Conservation (phyloP, 192 early-diverging fungal genomes). For the Backusella morwellensis region DNA sequence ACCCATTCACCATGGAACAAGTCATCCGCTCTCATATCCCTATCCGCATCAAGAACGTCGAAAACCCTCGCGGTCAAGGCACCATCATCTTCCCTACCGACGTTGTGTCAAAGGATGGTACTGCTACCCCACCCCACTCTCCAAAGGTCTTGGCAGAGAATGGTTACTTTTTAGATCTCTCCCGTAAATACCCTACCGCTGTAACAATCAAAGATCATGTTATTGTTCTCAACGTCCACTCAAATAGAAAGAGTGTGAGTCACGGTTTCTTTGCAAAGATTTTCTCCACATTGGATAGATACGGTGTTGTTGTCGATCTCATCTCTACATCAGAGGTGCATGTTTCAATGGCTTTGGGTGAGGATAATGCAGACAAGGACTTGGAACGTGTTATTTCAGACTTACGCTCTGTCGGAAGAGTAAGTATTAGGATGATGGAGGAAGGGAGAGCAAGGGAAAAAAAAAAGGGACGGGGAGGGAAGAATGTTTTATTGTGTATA, state of each 20-base stretch:
- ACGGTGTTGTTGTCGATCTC: conserved; percentile 91
- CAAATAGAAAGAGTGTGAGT: conserved; percentile 91
- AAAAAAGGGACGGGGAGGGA: background rate
- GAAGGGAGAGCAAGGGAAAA: background rate
- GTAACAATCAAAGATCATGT: conserved; percentile 99
- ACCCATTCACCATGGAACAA: conserved; percentile 99
- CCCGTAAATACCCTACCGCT: conserved; percentile 86
- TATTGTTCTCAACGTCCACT: conserved; percentile 95
- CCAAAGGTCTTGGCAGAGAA: conserved; percentile 64
- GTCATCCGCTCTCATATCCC: conserved; percentile 95
- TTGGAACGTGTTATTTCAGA: conserved; percentile 80
- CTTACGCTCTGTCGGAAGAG: conserved; percentile 75
- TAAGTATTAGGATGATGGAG: conserved; percentile 23
- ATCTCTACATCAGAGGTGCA: conserved; percentile 94
- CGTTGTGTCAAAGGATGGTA: conserved; percentile 47
- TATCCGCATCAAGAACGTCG: conserved; percentile 98
- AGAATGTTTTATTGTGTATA: background rate
- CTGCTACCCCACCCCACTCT: conserved; percentile 50
- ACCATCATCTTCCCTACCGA: conserved; percentile 92
- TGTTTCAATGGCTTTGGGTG: conserved; percentile 82
- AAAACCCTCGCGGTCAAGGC: conserved; percentile 87
- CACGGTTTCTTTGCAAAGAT: conserved; percentile 98
- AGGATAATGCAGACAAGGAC: conserved; percentile 60
- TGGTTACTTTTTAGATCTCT: conserved; percentile 72
- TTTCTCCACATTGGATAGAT: conserved; percentile 86